Base-by-base conservation (phyloP, 768 basidiomycete species). In the Saitozyma sp. region DNA sequence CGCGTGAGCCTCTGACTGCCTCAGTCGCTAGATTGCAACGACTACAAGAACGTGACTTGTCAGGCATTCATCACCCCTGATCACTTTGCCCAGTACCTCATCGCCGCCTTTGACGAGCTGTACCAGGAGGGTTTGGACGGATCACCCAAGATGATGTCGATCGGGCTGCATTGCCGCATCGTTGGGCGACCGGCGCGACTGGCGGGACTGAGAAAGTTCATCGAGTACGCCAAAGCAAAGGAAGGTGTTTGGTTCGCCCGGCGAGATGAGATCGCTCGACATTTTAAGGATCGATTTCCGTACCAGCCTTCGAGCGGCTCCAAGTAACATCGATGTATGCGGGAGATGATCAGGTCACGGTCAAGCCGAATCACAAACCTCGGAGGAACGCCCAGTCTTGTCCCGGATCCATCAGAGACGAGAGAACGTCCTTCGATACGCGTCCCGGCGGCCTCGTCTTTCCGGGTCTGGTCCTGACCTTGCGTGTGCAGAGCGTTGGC, bases 11-110 rank as follows among this genome's bases (percentile, higher is more conserved):
- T n/a, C n/a, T n/a, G n/a, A n/a, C n/a, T n/a, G n/a, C n/a, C n/a
- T n/a, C n/a, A n/a, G n/a, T n/a, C n/a, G 2, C 69, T 71, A 54
- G 73, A 75, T 59, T 70, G 64, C 13, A 72, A 72, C 64, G 70
- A 75, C 61, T 71, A 70, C 60, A 71, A 73, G 61, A 61, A 72
- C 50, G 70, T 65, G n/a, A 57, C 55, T 50, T 61, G 70, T 52
- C 67, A 71, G 39, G 50, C 69, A 10, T 69, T 61, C 53, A 63
- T 67, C 9, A 51, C 65, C 8, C 66, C 68, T 37, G 67, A 73
- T 39, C 63, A 68, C 50, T 75, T 69, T 38, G 67, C 61, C 13
- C 46, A 61, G 14, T 70, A 73, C 57, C n/a, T n/a, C n/a, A n/a
- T n/a, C n/a, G n/a, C n/a, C n/a, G n/a, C n/a, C n/a, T n/a, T n/a